Percentiles rank a stretch among this genome's conserved stretches.
phyloP scores from a whole-genome alignment of 805 yeast genomes.

The Saccharomyces paradoxus region DNA sequence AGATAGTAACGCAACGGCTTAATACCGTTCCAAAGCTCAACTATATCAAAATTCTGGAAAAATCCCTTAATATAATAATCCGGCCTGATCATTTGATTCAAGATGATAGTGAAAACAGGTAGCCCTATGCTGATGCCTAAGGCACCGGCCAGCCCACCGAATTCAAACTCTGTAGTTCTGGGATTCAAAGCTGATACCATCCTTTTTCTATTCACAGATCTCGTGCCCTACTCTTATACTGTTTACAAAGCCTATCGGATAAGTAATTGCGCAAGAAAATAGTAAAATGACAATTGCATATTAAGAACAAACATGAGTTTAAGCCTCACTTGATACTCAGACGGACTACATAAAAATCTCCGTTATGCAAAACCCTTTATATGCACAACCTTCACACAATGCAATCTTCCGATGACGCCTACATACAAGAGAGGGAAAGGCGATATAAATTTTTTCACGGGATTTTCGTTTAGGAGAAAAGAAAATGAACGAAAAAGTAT shows the following conservation, averaged over 20 bases:
- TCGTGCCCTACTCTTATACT: neutral
- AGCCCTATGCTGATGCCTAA: constrained; percentile 53
- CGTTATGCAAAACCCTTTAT: neutral
- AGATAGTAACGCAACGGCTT: constrained; percentile 27
- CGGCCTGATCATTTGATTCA: constrained; percentile 58
- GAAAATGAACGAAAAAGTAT: neutral
- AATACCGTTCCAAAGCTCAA: constrained; percentile 32
- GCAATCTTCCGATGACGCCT: neutral
- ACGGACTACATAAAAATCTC: neutral
- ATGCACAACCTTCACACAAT: neutral
- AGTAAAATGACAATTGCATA: neutral
- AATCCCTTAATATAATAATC: constrained; percentile 45
- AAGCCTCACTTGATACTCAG: neutral
- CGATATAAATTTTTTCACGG: neutral
- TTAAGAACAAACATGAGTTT: neutral
- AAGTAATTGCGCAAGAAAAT: neutral
- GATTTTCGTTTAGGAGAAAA: neutral
- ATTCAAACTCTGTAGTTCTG: constrained; percentile 59
- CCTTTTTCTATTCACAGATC: neutral
- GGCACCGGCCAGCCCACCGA: constrained; percentile 74
- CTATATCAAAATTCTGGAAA: constrained; percentile 33
- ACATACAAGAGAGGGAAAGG: neutral
- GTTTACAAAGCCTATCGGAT: neutral
- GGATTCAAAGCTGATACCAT: constrained; percentile 48
- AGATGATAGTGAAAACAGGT: constrained; percentile 52